Percentiles rank a stretch among this genome's conserved stretches.
Evolutionary conservation across 768 basidiomycete genomes (phyloP).

Genomic region (Fomitopsis serialis): DNA sequence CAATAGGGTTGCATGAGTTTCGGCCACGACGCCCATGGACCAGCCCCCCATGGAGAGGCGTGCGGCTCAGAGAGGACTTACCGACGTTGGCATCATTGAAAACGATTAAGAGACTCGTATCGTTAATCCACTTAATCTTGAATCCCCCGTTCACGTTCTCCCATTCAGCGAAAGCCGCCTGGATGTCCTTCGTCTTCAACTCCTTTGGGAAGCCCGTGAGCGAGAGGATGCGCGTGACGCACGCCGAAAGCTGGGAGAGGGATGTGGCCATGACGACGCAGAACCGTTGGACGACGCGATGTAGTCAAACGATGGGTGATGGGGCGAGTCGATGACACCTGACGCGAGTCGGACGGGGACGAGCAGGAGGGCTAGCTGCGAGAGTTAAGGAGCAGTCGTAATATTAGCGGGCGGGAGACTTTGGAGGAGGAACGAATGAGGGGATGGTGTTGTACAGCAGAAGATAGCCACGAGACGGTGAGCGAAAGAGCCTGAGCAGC

Average conservation of each 20-base stretch:
- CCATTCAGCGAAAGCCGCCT: slow-evolving; percentile 85
- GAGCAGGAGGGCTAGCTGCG: not conserved
- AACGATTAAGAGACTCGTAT: slow-evolving; percentile 91
- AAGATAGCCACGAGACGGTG: slow-evolving; percentile 10
- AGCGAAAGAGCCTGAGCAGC: not conserved
- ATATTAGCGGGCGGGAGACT: slow-evolving; percentile 10
- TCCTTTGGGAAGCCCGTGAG: slow-evolving; percentile 91
- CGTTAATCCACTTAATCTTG: slow-evolving; percentile 99
- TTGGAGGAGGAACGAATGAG: slow-evolving; percentile 15
- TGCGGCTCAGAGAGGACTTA: slow-evolving; percentile 35
- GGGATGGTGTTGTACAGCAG: slow-evolving; percentile 19
- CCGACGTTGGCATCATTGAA: slow-evolving; percentile 88
- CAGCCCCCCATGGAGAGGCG: not conserved
- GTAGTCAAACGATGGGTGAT: not conserved
- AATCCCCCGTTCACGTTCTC: slow-evolving; percentile 85
- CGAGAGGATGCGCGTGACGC: slow-evolving; percentile 91
- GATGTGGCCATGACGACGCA: slow-evolving; percentile 52
- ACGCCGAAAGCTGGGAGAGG: slow-evolving; percentile 82
- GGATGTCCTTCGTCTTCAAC: slow-evolving; percentile 97
- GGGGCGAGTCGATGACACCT: not conserved
- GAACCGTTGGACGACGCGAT: not conserved
- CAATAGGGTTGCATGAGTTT: not conserved
- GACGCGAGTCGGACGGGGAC: not conserved
- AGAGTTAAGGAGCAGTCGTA: slow-evolving; percentile 11
- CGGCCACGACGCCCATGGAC: not conserved